Base-by-base conservation (phyloP, 2,329 filamentous ascomycete species). In the Chaetothyriales sp. region DNA sequence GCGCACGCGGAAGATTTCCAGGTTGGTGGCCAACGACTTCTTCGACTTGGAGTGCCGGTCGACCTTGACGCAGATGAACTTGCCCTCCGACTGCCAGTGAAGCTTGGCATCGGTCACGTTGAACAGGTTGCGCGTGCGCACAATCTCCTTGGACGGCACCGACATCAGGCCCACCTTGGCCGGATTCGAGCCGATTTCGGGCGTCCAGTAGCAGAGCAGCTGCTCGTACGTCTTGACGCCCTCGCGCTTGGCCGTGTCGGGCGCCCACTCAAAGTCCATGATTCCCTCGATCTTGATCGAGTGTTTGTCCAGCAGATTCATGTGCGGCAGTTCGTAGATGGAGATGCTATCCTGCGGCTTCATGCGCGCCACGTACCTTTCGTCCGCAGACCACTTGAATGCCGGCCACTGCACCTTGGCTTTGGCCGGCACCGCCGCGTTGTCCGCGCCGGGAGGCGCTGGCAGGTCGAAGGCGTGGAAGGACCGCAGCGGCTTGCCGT, bases 1-100 rank as follows among this genome's bases (percentile, higher is more conserved):
- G 67, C 81, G 83, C 62, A 98, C 81, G 55, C 92, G 87, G 84
- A 98, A 98, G 66, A 98, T 97, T 69, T 98, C 92, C 37, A 98
- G 80, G 61, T 94, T 97, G 29, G 92, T 98, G 56, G 89, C 90
- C 63, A 94, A 81, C 2, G 89, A 95, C 73, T 97, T 98, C 78
- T 97, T 97, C 52, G 89, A 95, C 73, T 98, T 98, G 69, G 89
- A 95, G 77, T 98, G 92, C 60, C 92, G 81, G 70, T 98, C 92
- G 53, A 98, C 92, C 79, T 98, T 98, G 69, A 97, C 90, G 66
- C 92, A 97, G 55, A 98, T 82, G 67, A 95, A 98, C 55, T 85
- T 80, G 52, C 83, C 86, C 57, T 95, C 88, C 3, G 89, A 95
- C 73, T 98, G 92, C 92, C 92, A 98, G 77, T 98, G 92, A 18